Evolutionary conservation across 768 basidiomycete species (phyloP), one percentile per base, ranked within the genome.

Genomic region (Rhizopogon vulgaris): DNA sequence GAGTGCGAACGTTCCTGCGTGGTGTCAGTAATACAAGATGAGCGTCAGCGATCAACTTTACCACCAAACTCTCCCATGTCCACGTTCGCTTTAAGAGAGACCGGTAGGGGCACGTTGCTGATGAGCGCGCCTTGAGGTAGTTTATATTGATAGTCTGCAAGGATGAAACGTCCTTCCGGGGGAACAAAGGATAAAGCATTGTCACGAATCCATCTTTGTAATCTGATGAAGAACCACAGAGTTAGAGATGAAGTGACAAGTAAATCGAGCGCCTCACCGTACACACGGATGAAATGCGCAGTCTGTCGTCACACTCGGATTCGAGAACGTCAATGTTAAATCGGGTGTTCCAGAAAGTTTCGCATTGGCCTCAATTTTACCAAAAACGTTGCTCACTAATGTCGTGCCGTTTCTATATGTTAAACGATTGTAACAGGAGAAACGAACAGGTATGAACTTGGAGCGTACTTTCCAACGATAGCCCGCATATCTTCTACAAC

Each of bases 251-350:
- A 41, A 28, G 17, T 25, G 17, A 42, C 24, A 25, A 48, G 38
- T 41, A 38, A 22, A 39, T 49, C 48, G 38, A 14, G 22, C 50
- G 14, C 56, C 80, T 52, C 66, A 91, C 91, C 94, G 79, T 51
- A 98, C 84, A 65, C 93, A 96, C 28, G 94, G 83, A 65, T 98
- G 95, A 67, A 98, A 95, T 2, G 89, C 82, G 56, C 85, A 87
- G 59, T 94, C 90, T 2, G 73, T 74, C 60, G 94, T 71, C 28
- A 82, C 77, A 59, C 80, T 80, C 1, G 89, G 78, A 64, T 90
- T 92, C 6, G 80, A 75, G 64, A 95, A 89, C 12, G 78, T 82
- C 52, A 95, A 66, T 2, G 84, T 72, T 49, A 94, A 77, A 61
- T 96, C 94, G n/a, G 94, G 94, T 40, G 85, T 94, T 41, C 89